A percentile compares a stretch with the other conserved stretches of the same genome.
These are phyloP conservation scores for Sphagnum fallax DNA, from an alignment of 228 moss, liverwort and hornwort genomes.

Conservation along the genomic window DNA sequence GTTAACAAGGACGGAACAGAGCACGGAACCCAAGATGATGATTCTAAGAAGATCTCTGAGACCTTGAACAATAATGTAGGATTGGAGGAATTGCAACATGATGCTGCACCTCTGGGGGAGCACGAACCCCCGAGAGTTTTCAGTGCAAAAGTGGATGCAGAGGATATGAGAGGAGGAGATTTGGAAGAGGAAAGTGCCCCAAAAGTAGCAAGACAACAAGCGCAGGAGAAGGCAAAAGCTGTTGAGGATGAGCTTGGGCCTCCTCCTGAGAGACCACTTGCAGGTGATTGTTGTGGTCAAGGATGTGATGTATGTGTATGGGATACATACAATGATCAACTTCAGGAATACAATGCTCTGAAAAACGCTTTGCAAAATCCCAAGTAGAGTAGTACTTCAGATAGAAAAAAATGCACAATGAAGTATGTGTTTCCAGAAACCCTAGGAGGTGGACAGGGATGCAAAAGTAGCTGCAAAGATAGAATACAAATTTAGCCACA, in stretches of 20 bases:
- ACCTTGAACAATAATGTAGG: background rate
- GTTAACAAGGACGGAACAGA: background rate
- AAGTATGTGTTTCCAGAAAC: no score
- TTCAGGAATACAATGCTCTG: constrained; percentile 61
- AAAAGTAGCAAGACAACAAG: constrained; percentile 13
- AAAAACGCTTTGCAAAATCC: constrained; percentile 43
- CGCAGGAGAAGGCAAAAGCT: constrained; percentile 20
- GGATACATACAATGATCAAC: constrained; percentile 86
- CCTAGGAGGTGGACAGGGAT: no score
- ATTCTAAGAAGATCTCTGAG: background rate
- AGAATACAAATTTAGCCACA: no score
- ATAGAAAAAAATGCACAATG: background rate
- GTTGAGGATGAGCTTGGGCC: constrained; percentile 67
- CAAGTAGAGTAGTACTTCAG: constrained; percentile 13
- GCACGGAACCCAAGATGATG: background rate
- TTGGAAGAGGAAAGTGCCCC: constrained; percentile 5
- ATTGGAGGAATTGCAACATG: background rate
- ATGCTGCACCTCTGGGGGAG: background rate
- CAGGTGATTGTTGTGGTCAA: constrained; percentile 85
- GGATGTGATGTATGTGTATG: constrained; percentile 86
- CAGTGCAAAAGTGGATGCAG: background rate
- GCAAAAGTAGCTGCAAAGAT: no score
- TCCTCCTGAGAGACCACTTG: constrained; percentile 84
- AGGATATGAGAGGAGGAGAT: constrained; percentile 6
- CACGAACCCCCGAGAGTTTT: background rate